Percentiles rank a stretch among this genome's conserved stretches.
These are phyloP conservation scores for Trichoderma sp. DNA, from an alignment of 2,329 filamentous ascomycete genomes.

Conservation along the genomic window DNA sequence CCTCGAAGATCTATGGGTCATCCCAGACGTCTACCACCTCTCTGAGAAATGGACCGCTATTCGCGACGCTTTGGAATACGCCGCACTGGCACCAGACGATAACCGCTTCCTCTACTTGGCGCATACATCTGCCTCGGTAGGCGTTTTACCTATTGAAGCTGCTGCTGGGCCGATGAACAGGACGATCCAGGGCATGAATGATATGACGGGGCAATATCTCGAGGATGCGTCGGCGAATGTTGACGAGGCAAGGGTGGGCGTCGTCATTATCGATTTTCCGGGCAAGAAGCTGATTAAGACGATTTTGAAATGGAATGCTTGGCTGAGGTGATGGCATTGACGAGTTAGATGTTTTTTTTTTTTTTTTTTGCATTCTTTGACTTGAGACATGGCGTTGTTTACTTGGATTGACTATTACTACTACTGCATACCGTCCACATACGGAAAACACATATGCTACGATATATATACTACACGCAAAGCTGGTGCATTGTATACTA, in stretches of 20 bases:
- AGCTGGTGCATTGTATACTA: background rate
- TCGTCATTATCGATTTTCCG: constrained; percentile 51
- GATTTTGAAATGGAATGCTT: constrained; percentile 42
- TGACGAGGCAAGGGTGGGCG: constrained; percentile 38
- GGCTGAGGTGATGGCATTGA: constrained; percentile 23
- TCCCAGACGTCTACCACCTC: constrained; percentile 43
- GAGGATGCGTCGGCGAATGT: constrained; percentile 30
- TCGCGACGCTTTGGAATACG: constrained; percentile 39
- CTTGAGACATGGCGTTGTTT: constrained; percentile 5
- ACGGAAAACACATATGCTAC: background rate
- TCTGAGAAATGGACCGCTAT: constrained; percentile 49
- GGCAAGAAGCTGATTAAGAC: constrained; percentile 43
- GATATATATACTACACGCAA: background rate
- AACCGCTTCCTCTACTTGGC: constrained; percentile 44
- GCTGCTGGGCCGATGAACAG: constrained; percentile 46
- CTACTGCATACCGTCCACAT: background rate
- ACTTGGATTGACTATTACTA: background rate
- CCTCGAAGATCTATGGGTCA: constrained; percentile 49
- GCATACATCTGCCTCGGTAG: constrained; percentile 48
- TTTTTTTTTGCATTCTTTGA: constrained; percentile 2
- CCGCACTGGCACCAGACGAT: constrained; percentile 34
- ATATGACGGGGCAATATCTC: constrained; percentile 47
- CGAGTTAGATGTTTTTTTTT: background rate
- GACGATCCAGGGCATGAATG: constrained; percentile 48
- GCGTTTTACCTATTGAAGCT: constrained; percentile 49